Evolutionary conservation across 2,329 filamentous ascomycete genomes (phyloP).

Genomic region (Colletotrichum siamense): DNA sequence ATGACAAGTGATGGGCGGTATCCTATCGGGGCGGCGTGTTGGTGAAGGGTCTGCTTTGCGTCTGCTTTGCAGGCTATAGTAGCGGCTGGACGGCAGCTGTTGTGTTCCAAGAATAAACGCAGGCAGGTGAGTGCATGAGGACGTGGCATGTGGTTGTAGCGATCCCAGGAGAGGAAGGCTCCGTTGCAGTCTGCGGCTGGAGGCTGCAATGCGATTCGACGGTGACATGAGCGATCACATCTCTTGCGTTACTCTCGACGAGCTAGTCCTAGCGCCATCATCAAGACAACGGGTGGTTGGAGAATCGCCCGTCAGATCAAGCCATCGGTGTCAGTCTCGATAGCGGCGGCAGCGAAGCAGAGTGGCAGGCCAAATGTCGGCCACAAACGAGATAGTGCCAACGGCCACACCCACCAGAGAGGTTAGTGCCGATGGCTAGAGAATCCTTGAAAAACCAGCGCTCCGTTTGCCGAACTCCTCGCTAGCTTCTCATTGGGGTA

Average conservation of each 20-base stretch:
- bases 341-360: neutral
- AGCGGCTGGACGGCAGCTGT: neutral
- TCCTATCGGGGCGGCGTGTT: neutral
- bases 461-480: neutral
- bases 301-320: neutral
- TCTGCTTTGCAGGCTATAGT: neutral
- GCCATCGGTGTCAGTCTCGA: neutral
- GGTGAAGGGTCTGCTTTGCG: neutral
- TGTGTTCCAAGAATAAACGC: conserved; percentile 9
- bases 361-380: neutral
- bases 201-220: conserved; percentile 7
- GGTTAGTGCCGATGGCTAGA: neutral
- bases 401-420: neutral
- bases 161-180: neutral
- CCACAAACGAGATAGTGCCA: neutral
- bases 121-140: conserved; percentile 5
- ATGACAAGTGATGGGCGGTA: neutral
- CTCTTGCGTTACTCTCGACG: neutral
- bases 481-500: neutral
- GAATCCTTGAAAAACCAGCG: neutral
- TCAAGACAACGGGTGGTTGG: neutral
- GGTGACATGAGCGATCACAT: conserved; percentile 7
- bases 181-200: neutral
- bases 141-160: conserved; percentile 21
- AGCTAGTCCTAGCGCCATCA: conserved; percentile 5